Percentiles rank a stretch among this genome's conserved stretches.
Evolutionary conservation across 164 flowering plant genomes (phyloP).

Genomic region (Tetrastigma voinierianum): DNA sequence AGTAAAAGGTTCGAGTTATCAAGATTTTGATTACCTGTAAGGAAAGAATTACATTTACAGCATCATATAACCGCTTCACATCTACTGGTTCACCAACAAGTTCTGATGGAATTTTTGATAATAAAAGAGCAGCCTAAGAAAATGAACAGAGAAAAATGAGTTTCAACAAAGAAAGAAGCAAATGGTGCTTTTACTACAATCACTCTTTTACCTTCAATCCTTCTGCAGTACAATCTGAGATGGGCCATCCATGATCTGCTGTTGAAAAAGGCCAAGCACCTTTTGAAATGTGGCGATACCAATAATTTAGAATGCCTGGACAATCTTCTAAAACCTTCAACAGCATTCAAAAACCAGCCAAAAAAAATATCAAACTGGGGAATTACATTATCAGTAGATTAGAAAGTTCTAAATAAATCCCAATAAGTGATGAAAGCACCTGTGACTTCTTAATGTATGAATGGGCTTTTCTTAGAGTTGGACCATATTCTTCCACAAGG

Average conservation of each 20-base stretch:
- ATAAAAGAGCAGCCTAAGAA: slow-evolving; percentile 28
- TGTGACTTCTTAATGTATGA: slow-evolving; percentile 42
- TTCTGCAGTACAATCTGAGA: slow-evolving; percentile 59
- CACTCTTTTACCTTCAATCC: slow-evolving; percentile 36
- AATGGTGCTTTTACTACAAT: not conserved
- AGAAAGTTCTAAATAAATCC: not conserved
- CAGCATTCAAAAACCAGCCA: not conserved
- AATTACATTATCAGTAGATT: not conserved
- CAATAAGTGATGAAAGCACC: slow-evolving; percentile 20
- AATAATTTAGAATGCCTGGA: slow-evolving; percentile 32
- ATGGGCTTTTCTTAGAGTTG: slow-evolving; percentile 43
- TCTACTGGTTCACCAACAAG: slow-evolving; percentile 46
- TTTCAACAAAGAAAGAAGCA: not conserved
- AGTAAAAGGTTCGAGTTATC: not conserved
- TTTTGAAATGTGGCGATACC: slow-evolving; percentile 54
- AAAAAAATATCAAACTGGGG: not conserved
- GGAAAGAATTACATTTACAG: slow-evolving; percentile 55
- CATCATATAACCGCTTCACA: slow-evolving; percentile 39
- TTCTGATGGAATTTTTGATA: slow-evolving; percentile 46
- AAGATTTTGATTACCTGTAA: slow-evolving; percentile 38
- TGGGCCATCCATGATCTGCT: slow-evolving; percentile 60
- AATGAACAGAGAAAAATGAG: not conserved
- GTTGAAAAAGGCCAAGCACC: slow-evolving; percentile 62
- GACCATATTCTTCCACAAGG: slow-evolving; percentile 41
- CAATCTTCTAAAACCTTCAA: slow-evolving; percentile 39